Base-by-base conservation (phyloP, 768 basidiomycete genomes). In the Cystobasidium ongulense region DNA sequence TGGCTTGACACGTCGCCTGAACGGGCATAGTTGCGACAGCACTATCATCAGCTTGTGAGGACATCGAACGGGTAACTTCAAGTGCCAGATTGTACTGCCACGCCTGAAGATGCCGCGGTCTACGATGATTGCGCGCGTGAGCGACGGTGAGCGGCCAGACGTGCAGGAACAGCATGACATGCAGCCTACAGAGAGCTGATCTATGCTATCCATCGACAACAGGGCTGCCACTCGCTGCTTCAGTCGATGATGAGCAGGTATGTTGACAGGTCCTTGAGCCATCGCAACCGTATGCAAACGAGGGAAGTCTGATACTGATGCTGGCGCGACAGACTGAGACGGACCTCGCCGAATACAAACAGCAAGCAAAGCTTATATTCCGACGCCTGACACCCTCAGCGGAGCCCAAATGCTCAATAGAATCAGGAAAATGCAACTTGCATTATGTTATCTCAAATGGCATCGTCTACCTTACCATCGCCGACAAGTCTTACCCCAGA, bases 321-420 rank as follows among this genome's bases (percentile, higher is more conserved):
- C n/a, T 21, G 54, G 31, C 23, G 31, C 18, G 36, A 27, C 76
- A 98, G 95, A 96, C 92, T 76, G 94, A 98, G 82, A 89, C 90
- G 80, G 85, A 89, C 71, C 84, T 99, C 46, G 91, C 93, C 80
- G 96, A 98, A 82, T 92, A 97, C 84, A 99, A 99, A 81, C 95
- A 97, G 78, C 95, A 99, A 81, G 88, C 94, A 36, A 99, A 99
- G 81, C 86, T 99, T 78, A 89, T 99, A 78, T 97, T 97, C 81
- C 86, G 94, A 74, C 88, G 96, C 43, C 88, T 99, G 79, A 91
- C 90, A 31, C 87, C 92, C 54, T 93, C 97, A 81, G 88, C 91
- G 25, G 96, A 99, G 81, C 92, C 94, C 10, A 86, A 90, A 39
- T 97, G 96, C 81, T 96, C 92, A 3, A 98, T 99, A 78, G 96